These are phyloP conservation scores for Lactarius akahatsu DNA, from an alignment of 768 basidiomycete genomes.

Conservation along the genomic window DNA sequence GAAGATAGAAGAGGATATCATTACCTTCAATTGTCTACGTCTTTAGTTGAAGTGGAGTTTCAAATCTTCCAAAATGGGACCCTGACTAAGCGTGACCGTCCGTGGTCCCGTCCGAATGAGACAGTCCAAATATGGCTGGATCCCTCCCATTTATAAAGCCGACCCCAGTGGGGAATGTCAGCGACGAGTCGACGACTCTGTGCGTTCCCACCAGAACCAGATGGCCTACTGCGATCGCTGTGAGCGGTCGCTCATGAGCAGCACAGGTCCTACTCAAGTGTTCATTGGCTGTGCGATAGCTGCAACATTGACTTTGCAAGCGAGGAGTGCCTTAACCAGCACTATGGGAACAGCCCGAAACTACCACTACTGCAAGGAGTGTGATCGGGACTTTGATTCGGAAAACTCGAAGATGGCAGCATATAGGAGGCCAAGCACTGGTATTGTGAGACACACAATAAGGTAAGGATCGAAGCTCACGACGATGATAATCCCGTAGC, in stretches of 20 bases:
- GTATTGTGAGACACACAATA: constrained; percentile 9
- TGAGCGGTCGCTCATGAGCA: background rate
- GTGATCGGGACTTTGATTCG: constrained; percentile 2
- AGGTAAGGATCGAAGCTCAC: background rate
- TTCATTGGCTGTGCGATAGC: constrained; percentile 5
- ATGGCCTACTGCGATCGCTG: constrained; percentile 19
- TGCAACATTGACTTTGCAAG: constrained; percentile 11
- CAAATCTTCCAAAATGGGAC: too few relatives aligned
- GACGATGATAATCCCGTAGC: background rate
- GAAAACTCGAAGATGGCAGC: background rate
- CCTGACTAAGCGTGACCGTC: too few relatives aligned
- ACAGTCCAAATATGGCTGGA: too few relatives aligned
- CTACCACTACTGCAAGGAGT: constrained; percentile 11
- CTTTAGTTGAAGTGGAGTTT: too few relatives aligned
- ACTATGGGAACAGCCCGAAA: background rate
- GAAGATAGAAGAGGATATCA: too few relatives aligned
- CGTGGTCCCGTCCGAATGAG: too few relatives aligned
- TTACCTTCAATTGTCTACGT: too few relatives aligned
- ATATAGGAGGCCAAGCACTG: constrained; percentile 12
- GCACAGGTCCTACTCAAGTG: background rate
- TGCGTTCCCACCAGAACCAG: constrained; percentile 2
- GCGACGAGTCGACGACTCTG: background rate
- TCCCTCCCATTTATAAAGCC: background rate
- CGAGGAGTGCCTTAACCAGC: background rate
- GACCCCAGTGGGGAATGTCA: background rate